Conservation (phyloP, 176 grass and related monocot species). For the Ensete glaucum region DNA sequence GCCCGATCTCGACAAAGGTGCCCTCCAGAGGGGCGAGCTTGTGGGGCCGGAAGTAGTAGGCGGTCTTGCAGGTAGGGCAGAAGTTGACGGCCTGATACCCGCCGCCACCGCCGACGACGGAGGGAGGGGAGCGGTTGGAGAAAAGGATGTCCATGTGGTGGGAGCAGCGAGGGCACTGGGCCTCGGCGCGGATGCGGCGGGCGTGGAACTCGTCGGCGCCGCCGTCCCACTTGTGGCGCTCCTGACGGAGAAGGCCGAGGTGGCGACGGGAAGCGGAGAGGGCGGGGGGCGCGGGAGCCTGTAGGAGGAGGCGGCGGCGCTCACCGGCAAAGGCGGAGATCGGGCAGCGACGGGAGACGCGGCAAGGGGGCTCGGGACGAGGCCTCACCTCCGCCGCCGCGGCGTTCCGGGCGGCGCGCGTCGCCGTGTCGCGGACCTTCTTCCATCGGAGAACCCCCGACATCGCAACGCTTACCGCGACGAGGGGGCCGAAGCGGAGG, state of each 20-base stretch:
- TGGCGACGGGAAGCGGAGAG: conserved; percentile 28
- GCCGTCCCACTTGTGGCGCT: conserved; percentile 24
- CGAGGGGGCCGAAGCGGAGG: background rate
- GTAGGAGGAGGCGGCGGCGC: conserved; percentile 25
- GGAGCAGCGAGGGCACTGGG: conserved; percentile 94
- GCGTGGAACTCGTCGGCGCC: conserved; percentile 56
- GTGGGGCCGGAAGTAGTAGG: conserved; percentile 87
- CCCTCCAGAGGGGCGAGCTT: conserved; percentile 70
- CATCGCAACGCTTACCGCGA: conserved; percentile 31
- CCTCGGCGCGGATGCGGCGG: conserved; percentile 81
- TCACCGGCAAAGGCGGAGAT: conserved; percentile 1
- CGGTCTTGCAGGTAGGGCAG: conserved; percentile 89
- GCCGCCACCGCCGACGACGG: conserved; percentile 23
- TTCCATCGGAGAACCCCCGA: conserved; percentile 77
- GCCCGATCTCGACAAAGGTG: conserved; percentile 98
- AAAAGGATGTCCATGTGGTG: conserved; percentile 96
- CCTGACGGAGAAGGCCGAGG: conserved; percentile 31
- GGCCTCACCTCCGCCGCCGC: conserved; percentile 17
- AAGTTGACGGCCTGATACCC: conserved; percentile 93
- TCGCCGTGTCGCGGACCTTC: conserved; percentile 44
- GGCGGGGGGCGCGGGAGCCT: background rate
- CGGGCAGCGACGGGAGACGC: background rate
- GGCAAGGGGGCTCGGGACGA: background rate
- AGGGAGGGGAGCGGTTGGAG: conserved; percentile 43
- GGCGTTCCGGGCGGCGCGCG: conserved; percentile 34